phyloP scores from a whole-genome alignment of 345 rosid species.

The Iberis pinnata region DNA sequence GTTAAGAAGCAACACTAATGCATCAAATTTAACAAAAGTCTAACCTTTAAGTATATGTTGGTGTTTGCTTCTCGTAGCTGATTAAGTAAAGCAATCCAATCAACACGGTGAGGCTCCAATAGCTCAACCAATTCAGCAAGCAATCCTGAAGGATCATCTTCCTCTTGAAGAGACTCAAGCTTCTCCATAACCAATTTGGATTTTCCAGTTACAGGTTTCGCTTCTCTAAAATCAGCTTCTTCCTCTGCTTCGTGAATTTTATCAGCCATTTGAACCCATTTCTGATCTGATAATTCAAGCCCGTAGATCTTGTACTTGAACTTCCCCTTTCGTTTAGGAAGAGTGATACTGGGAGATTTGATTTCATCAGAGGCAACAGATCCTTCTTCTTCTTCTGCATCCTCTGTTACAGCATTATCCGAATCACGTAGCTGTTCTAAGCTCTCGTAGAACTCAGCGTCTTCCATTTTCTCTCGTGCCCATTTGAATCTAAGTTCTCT shows the following conservation, averaged over 20 bases:
- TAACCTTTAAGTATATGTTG: slow-evolving; percentile 55
- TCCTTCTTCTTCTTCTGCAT: slow-evolving; percentile 20
- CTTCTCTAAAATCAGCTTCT: slow-evolving; percentile 52
- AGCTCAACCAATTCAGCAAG: slow-evolving; percentile 75
- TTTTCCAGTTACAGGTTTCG: slow-evolving; percentile 68
- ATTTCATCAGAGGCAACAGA: slow-evolving; percentile 28
- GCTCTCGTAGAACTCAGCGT: slow-evolving; percentile 56
- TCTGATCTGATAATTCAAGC: slow-evolving; percentile 75
- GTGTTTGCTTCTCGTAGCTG: slow-evolving; percentile 49
- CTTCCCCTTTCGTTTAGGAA: slow-evolving; percentile 83
- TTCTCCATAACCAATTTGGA: slow-evolving; percentile 61
- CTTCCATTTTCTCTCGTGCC: slow-evolving; percentile 87
- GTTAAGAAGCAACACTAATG: background rate
- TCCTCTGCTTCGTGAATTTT: slow-evolving; percentile 66
- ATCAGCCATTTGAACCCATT: slow-evolving; percentile 68
- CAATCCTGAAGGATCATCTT: slow-evolving; percentile 62
- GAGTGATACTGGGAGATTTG: slow-evolving; percentile 35
- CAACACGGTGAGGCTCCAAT: slow-evolving; percentile 65
- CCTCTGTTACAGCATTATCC: slow-evolving; percentile 29
- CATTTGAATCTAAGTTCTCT: slow-evolving; percentile 88
- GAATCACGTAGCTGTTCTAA: slow-evolving; percentile 43
- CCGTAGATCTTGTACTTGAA: slow-evolving; percentile 85
- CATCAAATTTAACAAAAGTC: background rate
- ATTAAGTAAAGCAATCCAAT: slow-evolving; percentile 67
- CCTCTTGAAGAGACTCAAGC: slow-evolving; percentile 50